Evolutionary conservation across 805 yeast genomes (phyloP), one percentile per base, ranked within the genome.

Genomic region (Wickerhamiella cacticola): DNA sequence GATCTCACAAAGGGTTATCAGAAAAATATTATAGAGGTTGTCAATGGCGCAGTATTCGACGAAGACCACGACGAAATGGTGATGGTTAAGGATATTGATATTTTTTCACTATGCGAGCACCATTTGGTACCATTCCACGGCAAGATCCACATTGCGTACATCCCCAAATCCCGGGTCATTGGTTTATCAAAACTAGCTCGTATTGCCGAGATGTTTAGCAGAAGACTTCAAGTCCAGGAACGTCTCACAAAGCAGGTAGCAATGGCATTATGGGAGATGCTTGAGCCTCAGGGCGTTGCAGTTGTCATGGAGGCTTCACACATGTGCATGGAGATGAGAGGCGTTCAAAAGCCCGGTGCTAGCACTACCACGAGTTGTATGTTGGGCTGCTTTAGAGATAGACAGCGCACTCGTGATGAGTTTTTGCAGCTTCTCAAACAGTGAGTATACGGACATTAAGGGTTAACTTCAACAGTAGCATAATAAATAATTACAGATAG

Each of bases 51-150:
- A 0, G 94, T 92, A 5, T 92, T 92, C 58, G 96, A 92, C 63
- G 97, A 92, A 63, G 95, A 92, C 62, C 98, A 92, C 62, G 97
- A 92, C 63, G 99, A 92, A 62, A 92, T 92, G 97, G 97, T 92
- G 42, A 88, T 92, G 54, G 98, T 92, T 22, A 75, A 89, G 60
- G 96, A 92, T 64, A 92, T 92, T 50, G 95, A 86, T 57, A 76
- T 92, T 47, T 83, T 80, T 63, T 85, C 96, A 2, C 70, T 92
- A 47, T 92, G 99, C 66, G 99, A 92, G 67, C 99, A 92, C 64
- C 99, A 92, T 67, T 69, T 92, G 58, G 99, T 94, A 23, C 99
- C 99, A 19, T 92, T 92, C 63, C 84, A 79, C 58, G 99, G 99
- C 50, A 92, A 89, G 60, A 94, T 89, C 47, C 96, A 89, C 61